Conservation (phyloP, 441 rosid species). For the Sinapis alba region DNA sequence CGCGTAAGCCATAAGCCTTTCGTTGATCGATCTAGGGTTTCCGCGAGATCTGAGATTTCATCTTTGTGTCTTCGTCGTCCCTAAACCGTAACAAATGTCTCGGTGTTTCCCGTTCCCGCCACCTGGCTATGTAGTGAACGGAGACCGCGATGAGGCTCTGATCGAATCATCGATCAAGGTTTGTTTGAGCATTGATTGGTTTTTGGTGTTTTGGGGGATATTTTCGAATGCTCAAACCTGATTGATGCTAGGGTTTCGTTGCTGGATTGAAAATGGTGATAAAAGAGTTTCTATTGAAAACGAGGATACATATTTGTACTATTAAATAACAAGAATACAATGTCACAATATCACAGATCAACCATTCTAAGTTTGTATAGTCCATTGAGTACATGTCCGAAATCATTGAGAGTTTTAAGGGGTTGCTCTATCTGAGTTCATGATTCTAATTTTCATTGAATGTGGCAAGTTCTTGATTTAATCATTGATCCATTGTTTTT, state of each 20-base stretch:
- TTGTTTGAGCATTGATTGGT: slow-evolving; percentile 41
- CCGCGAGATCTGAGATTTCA: slow-evolving; percentile 37
- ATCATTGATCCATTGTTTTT: slow-evolving; percentile 35
- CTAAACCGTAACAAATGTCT: slow-evolving; percentile 47
- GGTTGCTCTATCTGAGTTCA: background rate
- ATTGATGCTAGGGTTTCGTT: slow-evolving; percentile 24
- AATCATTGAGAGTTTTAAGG: background rate
- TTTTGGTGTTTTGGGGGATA: slow-evolving; percentile 14
- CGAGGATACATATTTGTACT: background rate
- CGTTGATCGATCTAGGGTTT: slow-evolving; percentile 41
- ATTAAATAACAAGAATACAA: background rate
- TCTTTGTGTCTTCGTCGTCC: background rate
- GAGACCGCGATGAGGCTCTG: slow-evolving; percentile 56
- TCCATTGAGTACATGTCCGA: background rate
- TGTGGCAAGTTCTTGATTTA: slow-evolving; percentile 3
- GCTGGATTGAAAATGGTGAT: background rate
- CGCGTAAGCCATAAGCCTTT: slow-evolving; percentile 20
- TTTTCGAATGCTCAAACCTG: slow-evolving; percentile 33
- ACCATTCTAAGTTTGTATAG: background rate
- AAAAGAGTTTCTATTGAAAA: background rate
- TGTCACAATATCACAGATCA: background rate
- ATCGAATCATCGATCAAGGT: slow-evolving; percentile 72
- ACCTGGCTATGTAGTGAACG: slow-evolving; percentile 56
- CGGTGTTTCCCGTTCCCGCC: slow-evolving; percentile 71
- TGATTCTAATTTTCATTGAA: background rate